Percentiles rank a stretch among this genome's conserved stretches.
Evolutionary conservation across 108 stramenopile species (phyloP).

Genomic region (Stephanodiscus triporus): DNA sequence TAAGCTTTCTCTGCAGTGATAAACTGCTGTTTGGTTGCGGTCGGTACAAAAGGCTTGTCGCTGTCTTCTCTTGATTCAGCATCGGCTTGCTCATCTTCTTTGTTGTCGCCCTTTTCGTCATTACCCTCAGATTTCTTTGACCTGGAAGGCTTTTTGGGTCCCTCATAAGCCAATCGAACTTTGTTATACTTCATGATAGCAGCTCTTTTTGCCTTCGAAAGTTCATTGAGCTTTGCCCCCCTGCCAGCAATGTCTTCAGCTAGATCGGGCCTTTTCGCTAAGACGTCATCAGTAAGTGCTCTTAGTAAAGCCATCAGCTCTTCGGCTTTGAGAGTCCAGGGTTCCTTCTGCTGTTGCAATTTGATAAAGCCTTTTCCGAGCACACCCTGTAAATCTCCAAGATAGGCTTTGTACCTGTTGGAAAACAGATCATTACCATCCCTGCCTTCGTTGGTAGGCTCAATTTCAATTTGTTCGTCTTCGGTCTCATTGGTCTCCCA

Average conservation of each 20-base stretch:
- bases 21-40: slow-evolving; percentile 63
- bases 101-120: slow-evolving; percentile 28
- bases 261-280: slow-evolving; percentile 60
- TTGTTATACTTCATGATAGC: slow-evolving; percentile 71
- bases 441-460: slow-evolving; percentile 18
- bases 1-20: slow-evolving; percentile 56
- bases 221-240: slow-evolving; percentile 63
- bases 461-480: slow-evolving; percentile 36
- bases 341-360: slow-evolving; percentile 56
- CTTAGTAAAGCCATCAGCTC: slow-evolving; percentile 72
- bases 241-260: slow-evolving; percentile 59
- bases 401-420: slow-evolving; percentile 48
- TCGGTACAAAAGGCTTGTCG: slow-evolving; percentile 50
- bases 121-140: slow-evolving; percentile 28
- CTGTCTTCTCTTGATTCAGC: slow-evolving; percentile 27
- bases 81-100: slow-evolving; percentile 32
- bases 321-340: slow-evolving; percentile 80
- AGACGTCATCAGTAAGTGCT: slow-evolving; percentile 76
- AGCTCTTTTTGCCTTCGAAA: slow-evolving; percentile 65
- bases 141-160: slow-evolving; percentile 53
- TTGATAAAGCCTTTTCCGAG: slow-evolving; percentile 56
- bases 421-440: slow-evolving; percentile 23
- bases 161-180: slow-evolving; percentile 63
- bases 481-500: slow-evolving; percentile 25
- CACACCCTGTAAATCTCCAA: slow-evolving; percentile 46